Evolutionary conservation across 306 rosid genomes (phyloP), one percentile per base, ranked within the genome.

Genomic region (Crotalaria pallida): DNA sequence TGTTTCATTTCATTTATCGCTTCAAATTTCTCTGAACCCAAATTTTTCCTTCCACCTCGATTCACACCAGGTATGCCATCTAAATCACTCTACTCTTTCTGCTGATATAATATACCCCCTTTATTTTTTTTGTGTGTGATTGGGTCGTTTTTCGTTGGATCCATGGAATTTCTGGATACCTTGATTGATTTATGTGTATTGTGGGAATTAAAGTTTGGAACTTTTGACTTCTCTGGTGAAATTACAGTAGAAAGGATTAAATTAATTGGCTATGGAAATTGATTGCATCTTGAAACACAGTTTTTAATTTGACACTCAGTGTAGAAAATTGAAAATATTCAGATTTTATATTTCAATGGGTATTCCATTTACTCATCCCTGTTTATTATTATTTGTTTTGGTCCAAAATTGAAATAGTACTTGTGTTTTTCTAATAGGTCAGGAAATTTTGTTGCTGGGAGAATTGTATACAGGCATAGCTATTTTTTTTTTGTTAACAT

Each of bases 401-500:
- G 31, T 41, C 17, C 6, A 5, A 72, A 68, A 38, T 56, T 77
- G 66, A 65, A 67, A 5, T 67, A 27, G 34, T 36, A 29, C 21
- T 27, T 41, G 13, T 79, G 38, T 15, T 34, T 66, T 65, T 31
- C 56, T 33, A 16, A 64, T 78, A n/a, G n/a, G n/a, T 12, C 41
- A 77, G 83, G 80, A 34, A 40, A 34, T 18, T 72, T 29, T 58
- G 65, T 65, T 72, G 64, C 58, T 45, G 77, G 44, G 56, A 44
- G 49, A 36, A 36, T 61, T 69, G 45, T 12, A 18, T n/a, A 24
- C 60, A 12, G 55, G 60, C 36, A 56, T 26, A 22, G 1, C 66
- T 74, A 51, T 47, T 38, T 77, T 72, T 67, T 47, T 38, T 77
- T 72, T 67, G 75, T 65, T 51, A 58, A 63, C 23, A 89, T 86